phyloP scores from a whole-genome alignment of 179 eudicot species.

The Silene noctiflora region DNA sequence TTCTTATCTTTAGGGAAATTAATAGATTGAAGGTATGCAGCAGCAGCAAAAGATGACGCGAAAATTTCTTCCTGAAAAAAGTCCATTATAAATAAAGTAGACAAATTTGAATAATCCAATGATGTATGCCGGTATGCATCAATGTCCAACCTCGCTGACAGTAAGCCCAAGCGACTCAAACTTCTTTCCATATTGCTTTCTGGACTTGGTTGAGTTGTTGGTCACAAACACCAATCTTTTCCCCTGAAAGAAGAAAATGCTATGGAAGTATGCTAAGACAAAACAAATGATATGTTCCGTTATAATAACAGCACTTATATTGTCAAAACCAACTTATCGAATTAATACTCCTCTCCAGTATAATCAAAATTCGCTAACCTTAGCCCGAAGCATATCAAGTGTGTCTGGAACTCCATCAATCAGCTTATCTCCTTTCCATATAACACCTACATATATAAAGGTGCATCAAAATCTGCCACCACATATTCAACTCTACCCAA shows the following conservation, averaged over 20 bases:
- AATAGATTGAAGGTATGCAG: slow-evolving; percentile 84
- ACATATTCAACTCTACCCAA: not conserved
- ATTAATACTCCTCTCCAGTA: not conserved
- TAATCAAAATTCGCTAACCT: slow-evolving; percentile 41
- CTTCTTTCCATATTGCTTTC: slow-evolving; percentile 95
- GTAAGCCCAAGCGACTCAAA: slow-evolving; percentile 88
- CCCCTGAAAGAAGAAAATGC: slow-evolving; percentile 45
- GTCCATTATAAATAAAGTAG: slow-evolving; percentile 4
- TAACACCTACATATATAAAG: slow-evolving; percentile 54
- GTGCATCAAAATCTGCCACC: slow-evolving; percentile 6
- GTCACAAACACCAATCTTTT: slow-evolving; percentile 94
- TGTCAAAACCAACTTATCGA: not conserved
- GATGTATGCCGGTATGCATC: slow-evolving; percentile 1
- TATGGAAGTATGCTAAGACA: not conserved
- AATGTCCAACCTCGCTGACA: slow-evolving; percentile 68
- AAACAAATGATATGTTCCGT: not conserved
- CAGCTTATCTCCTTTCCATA: slow-evolving; percentile 95
- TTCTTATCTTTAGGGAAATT: slow-evolving; percentile 88
- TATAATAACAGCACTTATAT: not conserved
- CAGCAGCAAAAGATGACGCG: slow-evolving; percentile 98
- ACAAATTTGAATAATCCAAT: slow-evolving; percentile 1
- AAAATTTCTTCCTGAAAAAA: slow-evolving; percentile 90
- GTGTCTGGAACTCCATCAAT: slow-evolving; percentile 93
- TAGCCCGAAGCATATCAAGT: slow-evolving; percentile 79
- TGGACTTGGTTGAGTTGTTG: slow-evolving; percentile 95